phyloP scores from a whole-genome alignment of 179 eudicot genomes.

The Beta lomatogona region DNA sequence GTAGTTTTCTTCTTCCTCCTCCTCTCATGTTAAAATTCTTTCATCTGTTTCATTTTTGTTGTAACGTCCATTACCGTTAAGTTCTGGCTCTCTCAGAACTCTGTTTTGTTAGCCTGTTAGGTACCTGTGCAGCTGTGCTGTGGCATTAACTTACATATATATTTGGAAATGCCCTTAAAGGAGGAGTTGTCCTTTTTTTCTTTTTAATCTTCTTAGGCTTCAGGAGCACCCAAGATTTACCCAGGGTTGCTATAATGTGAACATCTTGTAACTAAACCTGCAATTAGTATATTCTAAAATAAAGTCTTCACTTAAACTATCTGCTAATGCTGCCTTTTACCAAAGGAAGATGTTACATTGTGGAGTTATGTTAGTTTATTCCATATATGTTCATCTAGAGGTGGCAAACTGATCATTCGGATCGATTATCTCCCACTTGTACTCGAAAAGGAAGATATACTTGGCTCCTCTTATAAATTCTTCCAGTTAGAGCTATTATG shows the following conservation, averaged over 20 bases:
- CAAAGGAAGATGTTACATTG: too few species aligned
- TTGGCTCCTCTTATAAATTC: too few species aligned
- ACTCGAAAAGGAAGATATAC: too few species aligned
- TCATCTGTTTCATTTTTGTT: slow-evolving; percentile 12
- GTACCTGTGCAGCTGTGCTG: slow-evolving; percentile 12
- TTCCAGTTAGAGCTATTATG: too few species aligned
- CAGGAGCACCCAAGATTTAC: slow-evolving; percentile 27
- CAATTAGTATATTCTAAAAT: slow-evolving; percentile 29
- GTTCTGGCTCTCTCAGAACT: slow-evolving; percentile 48
- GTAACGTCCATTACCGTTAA: slow-evolving; percentile 25
- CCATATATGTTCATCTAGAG: too few species aligned
- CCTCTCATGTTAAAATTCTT: slow-evolving; percentile 27
- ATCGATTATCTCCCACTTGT: too few species aligned
- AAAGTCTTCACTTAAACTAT: neutral
- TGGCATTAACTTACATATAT: slow-evolving; percentile 17
- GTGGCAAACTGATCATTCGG: too few species aligned
- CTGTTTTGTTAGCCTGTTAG: neutral
- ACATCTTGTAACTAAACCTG: slow-evolving; percentile 40
- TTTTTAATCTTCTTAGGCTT: slow-evolving; percentile 31
- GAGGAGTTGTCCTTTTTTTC: neutral
- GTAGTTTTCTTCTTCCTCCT: neutral
- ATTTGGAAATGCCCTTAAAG: slow-evolving; percentile 10
- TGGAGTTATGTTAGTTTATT: too few species aligned
- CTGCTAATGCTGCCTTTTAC: too few species aligned
- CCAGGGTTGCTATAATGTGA: slow-evolving; percentile 24